Conservation (phyloP, 805 yeast species). For the Maudiozyma turicensis region DNA sequence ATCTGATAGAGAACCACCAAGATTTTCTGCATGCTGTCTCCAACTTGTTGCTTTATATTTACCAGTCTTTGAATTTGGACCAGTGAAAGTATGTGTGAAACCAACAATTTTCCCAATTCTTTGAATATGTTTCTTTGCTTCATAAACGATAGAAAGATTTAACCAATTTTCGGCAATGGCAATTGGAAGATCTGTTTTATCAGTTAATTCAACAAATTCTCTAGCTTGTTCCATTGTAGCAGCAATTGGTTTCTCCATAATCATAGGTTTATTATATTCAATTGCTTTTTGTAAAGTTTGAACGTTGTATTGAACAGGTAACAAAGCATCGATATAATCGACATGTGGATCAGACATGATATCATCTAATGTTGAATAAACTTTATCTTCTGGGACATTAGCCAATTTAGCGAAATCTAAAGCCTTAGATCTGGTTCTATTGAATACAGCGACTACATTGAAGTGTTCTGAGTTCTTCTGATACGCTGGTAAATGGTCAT, state of each 20-base stretch:
- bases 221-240: conserved; percentile 71
- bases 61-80: conserved; percentile 50
- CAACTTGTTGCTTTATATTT: conserved; percentile 63
- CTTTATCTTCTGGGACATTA: conserved; percentile 37
- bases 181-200: conserved; percentile 53
- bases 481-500: conserved; percentile 68
- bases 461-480: conserved; percentile 40
- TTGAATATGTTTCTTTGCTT: conserved; percentile 46
- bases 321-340: conserved; percentile 70
- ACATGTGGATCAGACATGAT: conserved; percentile 55
- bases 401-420: conserved; percentile 63
- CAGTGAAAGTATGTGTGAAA: conserved; percentile 63
- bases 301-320: conserved; percentile 78
- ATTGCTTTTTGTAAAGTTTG: conserved; percentile 61
- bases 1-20: conserved; percentile 85
- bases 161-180: conserved; percentile 80
- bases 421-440: conserved; percentile 82
- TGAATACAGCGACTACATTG: conserved; percentile 58
- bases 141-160: conserved; percentile 46
- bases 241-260: conserved; percentile 86
- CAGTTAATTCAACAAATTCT: conserved; percentile 60
- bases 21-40: conserved; percentile 83
- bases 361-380: conserved; percentile 54
- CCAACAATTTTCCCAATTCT: conserved; percentile 62
- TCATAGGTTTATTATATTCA: conserved; percentile 63